Evolutionary conservation across 768 basidiomycete species (phyloP), one percentile per base, ranked within the genome.

Genomic region (Crepidotus variabilis): DNA sequence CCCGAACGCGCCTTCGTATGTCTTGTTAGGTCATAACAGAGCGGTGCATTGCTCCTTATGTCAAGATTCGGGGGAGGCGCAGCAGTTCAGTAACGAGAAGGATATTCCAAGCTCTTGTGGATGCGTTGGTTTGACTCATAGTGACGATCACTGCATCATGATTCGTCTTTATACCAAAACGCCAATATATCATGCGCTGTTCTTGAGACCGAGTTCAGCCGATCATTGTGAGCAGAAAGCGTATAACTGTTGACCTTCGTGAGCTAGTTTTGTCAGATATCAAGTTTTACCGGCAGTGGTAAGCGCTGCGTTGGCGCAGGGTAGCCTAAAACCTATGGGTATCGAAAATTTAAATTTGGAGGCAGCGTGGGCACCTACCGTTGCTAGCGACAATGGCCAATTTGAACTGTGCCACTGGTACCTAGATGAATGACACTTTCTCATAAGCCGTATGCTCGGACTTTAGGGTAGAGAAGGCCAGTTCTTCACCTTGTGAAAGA

Each of bases 21-120:
- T 28, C 43, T 55, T 33, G 47, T 49, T 47, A 55, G 48, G 36
- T 47, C 23, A 34, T 24, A 33, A 34, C 6, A 36, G 35, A 51
- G 50, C 51, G 28, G 36, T 24, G 5, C 20, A 11, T 45, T 49
- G 48, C 55, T 34, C 55, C 55, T 28, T 55, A 49, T n/a, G 55
- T 47, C 21, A 35, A 20, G 32, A 43, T 32, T 24, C 47, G 47
- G 55, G 55, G 48, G 55, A 50, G 23, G 2, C 2, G 47, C 46
- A 35, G 46, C 13, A 35, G 43, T 21, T 24, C 22, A 18, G 23
- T 35, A n/a, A 20, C 21, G 24, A 28, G 54, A 36, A 9, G 36
- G 13, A 14, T 43, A 43, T 43, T 43, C 39, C 11, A 43, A 43
- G 39, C 39, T 5, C 5, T 16, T 3, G 39, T 3, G 13, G 13